Conservation (phyloP, 768 basidiomycete genomes). For the Xerocomus spinulosus region DNA sequence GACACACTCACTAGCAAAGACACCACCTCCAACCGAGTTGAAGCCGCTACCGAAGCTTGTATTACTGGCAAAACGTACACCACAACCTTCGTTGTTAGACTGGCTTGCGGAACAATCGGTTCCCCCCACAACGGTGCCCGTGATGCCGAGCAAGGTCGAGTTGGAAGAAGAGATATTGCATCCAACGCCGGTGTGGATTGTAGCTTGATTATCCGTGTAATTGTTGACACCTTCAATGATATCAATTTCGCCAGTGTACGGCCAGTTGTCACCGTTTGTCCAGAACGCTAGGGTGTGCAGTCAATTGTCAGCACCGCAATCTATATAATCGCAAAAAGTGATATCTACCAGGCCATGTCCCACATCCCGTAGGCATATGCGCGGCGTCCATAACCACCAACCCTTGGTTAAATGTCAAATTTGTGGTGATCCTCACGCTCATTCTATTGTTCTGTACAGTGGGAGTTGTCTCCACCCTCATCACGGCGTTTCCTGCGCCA, state of each 20-base stretch:
- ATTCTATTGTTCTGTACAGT: slow-evolving; percentile 62
- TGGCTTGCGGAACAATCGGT: slow-evolving; percentile 67
- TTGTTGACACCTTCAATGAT: slow-evolving; percentile 81
- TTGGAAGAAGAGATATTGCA: slow-evolving; percentile 56
- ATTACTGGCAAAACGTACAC: slow-evolving; percentile 54
- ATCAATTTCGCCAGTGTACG: slow-evolving; percentile 67
- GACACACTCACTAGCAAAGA: slow-evolving; percentile 74
- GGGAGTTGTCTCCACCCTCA: slow-evolving; percentile 84
- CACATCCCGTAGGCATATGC: slow-evolving; percentile 90
- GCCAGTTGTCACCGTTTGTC: slow-evolving; percentile 47
- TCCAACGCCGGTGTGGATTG: slow-evolving; percentile 72
- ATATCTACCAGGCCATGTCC: slow-evolving; percentile 64
- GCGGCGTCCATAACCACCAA: slow-evolving; percentile 78
- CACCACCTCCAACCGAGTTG: slow-evolving; percentile 81
- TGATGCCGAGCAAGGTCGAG: slow-evolving; percentile 46
- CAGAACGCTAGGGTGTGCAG: slow-evolving; percentile 37
- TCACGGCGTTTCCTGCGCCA: slow-evolving; percentile 68
- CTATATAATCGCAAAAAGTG: neutral
- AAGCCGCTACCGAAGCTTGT: slow-evolving; percentile 82
- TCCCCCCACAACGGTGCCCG: slow-evolving; percentile 62
- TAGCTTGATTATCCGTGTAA: slow-evolving; percentile 77
- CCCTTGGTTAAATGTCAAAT: slow-evolving; percentile 54
- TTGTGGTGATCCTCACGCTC: slow-evolving; percentile 73
- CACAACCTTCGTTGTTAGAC: slow-evolving; percentile 80
- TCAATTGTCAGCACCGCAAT: neutral